Base-by-base conservation (phyloP, 2,329 filamentous ascomycete genomes). In the Graphiopsis chlorocephala region DNA sequence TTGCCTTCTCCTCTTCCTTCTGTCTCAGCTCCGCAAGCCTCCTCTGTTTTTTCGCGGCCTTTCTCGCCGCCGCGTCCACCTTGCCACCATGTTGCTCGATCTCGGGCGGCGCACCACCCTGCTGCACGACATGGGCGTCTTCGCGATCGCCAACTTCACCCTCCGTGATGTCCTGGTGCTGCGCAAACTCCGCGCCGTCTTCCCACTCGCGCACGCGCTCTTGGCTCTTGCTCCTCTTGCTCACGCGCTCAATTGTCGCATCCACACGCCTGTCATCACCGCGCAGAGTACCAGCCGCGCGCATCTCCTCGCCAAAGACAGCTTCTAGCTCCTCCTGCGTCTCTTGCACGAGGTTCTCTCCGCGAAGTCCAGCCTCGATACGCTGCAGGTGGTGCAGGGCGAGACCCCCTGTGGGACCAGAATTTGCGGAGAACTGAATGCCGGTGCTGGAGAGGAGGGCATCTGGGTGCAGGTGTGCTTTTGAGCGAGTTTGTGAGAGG, bases 11-110 rank as follows among this genome's bases (percentile, higher is more conserved):
- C 62, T 59, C 72, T 45, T 68, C 70, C 72, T 76, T 77, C 72
- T 82, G 76, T 58, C 80, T 80, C 70, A 62, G 15, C 33, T 62
- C 31, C 25, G 48, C 60, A 14, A 79, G 76, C 64, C 78, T 77
- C 71, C 81, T 79, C 71, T 82, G 80, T 73, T 85, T 86, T 80
- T 87, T 87, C 65, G 78, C 80, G 68, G 78, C 78, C 75, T 84
- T 86, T 67, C 83, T 78, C 63, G 83, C 81, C 67, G 83, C 83
- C 73, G 83, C 84, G 67, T 84, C 82, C 55, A 73, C 72, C 26
- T 74, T 72, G 12, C 65, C 68, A 38, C 68, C 70, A 33, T 72
- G 68, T n/a, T 64, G 66, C 17, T 71, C 70, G 5, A 72, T 66
- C 23, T 64, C 69, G 6, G 71, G 71, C 17, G 69, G 66, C 63